Base-by-base conservation (phyloP, 2,329 filamentous ascomycete genomes). In the Talaromyces islandicus region DNA sequence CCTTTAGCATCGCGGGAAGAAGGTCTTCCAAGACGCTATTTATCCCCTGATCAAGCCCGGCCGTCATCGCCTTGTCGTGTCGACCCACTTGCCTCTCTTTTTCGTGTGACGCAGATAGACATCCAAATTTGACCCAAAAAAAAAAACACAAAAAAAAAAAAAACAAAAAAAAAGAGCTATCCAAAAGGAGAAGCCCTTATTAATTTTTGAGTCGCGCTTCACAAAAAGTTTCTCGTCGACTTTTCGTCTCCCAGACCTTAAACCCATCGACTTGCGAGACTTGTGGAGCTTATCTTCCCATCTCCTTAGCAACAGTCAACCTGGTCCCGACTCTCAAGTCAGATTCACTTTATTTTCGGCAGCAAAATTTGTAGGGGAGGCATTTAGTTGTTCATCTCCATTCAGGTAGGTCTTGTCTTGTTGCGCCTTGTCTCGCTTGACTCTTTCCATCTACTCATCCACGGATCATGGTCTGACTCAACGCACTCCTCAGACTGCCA, bases 331-430 rank as follows among this genome's bases (percentile, higher is more conserved):
- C 60, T 56, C 1, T 62, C 60, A 55, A 62, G 54, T 59, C 56
- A 58, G 43, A 19, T 12, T 55, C 43, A 41, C 43, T 58, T 63
- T 51, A 32, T 58, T 51, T 35, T 56, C 48, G 38, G 65, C 63
- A 70, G 65, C 65, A 60, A 61, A n/a, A 6, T 7, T 64, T 69
- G 67, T 71, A 69, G 91, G 91, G 90, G 92, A 96, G 89, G 92
- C 92, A 96, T 96, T 96, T 78, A 88, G 76, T 96, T 96, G 92
- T 96, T 91, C 81, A 90, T 96, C 92, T 96, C 91, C 89, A 52
- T 25, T 29, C 48, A 52, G 48, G 48, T 52, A 52, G 48, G 48
- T n/a, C 2, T 27, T 6, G 6, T 24, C 7, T 12, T 50, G 43
- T 50, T 4, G 43, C 19, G 5, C 43, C 43, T 25, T 50, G 19